Percentiles rank a stretch among this genome's conserved stretches.
Evolutionary conservation across 2,329 filamentous ascomycete genomes (phyloP).

Genomic region (Onygenales sp.): DNA sequence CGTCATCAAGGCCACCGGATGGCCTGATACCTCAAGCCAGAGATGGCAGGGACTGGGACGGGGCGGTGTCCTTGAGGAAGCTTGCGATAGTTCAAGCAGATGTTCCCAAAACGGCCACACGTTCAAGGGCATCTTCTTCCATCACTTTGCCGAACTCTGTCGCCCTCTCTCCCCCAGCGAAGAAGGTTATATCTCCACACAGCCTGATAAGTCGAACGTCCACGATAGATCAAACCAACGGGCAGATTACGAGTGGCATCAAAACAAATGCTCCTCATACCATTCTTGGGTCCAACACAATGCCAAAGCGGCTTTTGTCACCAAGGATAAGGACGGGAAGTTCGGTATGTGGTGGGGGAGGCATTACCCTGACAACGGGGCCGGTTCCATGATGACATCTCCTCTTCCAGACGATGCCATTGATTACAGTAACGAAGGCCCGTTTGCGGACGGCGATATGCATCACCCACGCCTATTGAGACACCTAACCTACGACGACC

Average conservation of each 20-base stretch:
- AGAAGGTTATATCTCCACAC: constrained; percentile 34
- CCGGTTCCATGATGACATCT: constrained; percentile 10
- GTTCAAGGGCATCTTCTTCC: constrained; percentile 93
- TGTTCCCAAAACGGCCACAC: constrained; percentile 81
- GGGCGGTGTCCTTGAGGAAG: constrained; percentile 72
- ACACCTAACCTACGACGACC: no score
- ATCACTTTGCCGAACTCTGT: constrained; percentile 76
- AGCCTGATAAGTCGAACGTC: constrained; percentile 15
- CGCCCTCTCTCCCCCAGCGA: constrained; percentile 47
- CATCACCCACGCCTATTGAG: neutral
- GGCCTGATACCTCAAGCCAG: constrained; percentile 38
- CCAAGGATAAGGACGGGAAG: constrained; percentile 55
- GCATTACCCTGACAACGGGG: constrained; percentile 14
- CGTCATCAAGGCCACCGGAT: constrained; percentile 72
- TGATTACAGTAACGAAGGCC: constrained; percentile 40
- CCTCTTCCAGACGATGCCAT: constrained; percentile 34
- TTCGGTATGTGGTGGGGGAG: constrained; percentile 85
- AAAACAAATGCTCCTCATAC: constrained; percentile 55
- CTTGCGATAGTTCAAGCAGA: constrained; percentile 62
- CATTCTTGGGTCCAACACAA: constrained; percentile 70
- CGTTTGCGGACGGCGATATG: constrained; percentile 7
- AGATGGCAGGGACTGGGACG: constrained; percentile 68
- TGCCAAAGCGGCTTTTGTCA: constrained; percentile 60
- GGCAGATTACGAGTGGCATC: constrained; percentile 43
- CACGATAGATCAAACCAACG: constrained; percentile 34